Evolutionary conservation across 2,329 filamentous ascomycete genomes (phyloP), one percentile per base, ranked within the genome.

Genomic region (Aspergillus spinulosporus): DNA sequence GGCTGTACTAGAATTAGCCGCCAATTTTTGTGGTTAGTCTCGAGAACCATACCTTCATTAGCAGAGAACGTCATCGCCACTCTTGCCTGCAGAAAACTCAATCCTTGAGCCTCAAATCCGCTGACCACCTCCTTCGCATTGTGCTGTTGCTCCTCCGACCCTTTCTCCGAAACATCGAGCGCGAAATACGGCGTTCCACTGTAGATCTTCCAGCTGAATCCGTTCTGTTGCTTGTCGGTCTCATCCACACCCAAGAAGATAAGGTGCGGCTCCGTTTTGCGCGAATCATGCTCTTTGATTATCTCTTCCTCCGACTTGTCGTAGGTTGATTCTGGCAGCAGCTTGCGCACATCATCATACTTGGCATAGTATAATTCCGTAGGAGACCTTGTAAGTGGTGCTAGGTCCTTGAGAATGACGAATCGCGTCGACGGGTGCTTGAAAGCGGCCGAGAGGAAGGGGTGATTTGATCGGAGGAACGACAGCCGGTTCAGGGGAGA

Each of bases 161-260:
- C 87, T 60, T 82, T 84, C 0, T 91, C 88, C 2, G 92, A 95
- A 15, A 96, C 83, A 70, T 97, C 94, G 9, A 99, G 73, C 1
- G 92, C 93, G 70, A 97, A 99, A 75, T 87, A 95, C 1, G 94
- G 92, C 48, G 82, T 81, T 2, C 93, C 94, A 34, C 80, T 83
- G 70, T 96, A 95, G 51, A 80, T 79, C 47, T 85, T 84, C 66
- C 71, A 74, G 3, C 68, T 57, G 51, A 78, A 59, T 14, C 65
- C 68, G 45, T 65, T 66, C 36, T 80, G 67, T 36, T 80, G 72
- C 48, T 78, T 77, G 28, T 72, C 73, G 47, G 72, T 75, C 70
- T 96, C 91, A 63, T 96, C 86, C 47, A 97, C 74, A 0, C 93
- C 93, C 29, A 97, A 77, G 70, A 97, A 97, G 51, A 97, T 80